These are phyloP conservation scores for Epichloe glyceriae DNA, from an alignment of 2,329 filamentous ascomycete genomes.

Conservation along the genomic window DNA sequence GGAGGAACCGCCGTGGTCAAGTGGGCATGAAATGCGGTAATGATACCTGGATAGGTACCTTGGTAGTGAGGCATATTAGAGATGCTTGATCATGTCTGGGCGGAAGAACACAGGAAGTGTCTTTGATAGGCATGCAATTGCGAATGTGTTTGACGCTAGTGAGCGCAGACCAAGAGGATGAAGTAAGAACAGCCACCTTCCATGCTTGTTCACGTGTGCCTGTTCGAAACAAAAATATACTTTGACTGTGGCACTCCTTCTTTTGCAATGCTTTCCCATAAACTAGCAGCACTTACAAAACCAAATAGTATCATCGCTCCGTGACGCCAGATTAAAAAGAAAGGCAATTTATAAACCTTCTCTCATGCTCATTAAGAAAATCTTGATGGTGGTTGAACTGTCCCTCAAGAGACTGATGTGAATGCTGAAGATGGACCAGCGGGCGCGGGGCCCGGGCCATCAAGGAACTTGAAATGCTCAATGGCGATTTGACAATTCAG, in stretches of 20 bases:
- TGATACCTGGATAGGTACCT: neutral
- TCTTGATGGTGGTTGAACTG: neutral
- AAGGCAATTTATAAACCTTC: neutral
- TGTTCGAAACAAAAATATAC: neutral
- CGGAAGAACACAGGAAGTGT: neutral
- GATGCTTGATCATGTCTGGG: neutral
- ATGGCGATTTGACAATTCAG: conserved; percentile 82
- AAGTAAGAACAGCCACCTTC: neutral
- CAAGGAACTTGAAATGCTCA: conserved; percentile 62
- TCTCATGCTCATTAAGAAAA: neutral
- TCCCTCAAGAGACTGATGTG: neutral
- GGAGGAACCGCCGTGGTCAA: conserved; percentile 54
- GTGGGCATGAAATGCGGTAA: conserved; percentile 25
- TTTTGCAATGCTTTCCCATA: neutral
- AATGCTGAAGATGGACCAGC: conserved; percentile 14
- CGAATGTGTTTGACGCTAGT: neutral
- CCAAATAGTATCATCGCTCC: conserved; percentile 4
- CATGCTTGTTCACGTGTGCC: neutral
- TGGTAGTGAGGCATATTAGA: neutral
- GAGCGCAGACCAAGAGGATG: neutral
- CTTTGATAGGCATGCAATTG: neutral
- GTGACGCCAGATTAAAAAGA: conserved; percentile 1
- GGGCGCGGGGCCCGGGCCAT: conserved; percentile 28
- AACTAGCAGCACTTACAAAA: neutral
- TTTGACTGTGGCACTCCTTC: neutral